Conservation (phyloP, 192 early-diverging fungal species). For the Backusella australiensis region DNA sequence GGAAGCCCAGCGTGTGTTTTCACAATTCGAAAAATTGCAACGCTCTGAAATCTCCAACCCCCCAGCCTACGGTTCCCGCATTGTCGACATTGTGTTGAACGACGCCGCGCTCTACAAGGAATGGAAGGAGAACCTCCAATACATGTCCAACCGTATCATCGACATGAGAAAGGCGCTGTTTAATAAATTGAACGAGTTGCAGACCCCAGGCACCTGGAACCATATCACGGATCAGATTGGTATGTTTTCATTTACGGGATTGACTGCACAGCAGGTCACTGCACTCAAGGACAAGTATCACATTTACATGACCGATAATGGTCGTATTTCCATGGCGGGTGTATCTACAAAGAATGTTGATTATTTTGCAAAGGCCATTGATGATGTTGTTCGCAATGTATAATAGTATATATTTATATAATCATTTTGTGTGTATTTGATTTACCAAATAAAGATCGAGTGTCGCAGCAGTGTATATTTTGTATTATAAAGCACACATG, state of each 20-base stretch:
- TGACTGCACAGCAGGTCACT: constrained; percentile 65
- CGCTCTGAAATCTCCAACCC: constrained; percentile 90
- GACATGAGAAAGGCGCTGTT: constrained; percentile 78
- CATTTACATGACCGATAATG: constrained; percentile 92
- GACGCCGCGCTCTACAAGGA: constrained; percentile 74
- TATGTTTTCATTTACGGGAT: constrained; percentile 97
- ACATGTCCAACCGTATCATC: constrained; percentile 92
- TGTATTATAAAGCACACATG: background rate
- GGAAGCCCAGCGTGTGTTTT: constrained; percentile 57
- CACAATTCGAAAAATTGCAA: constrained; percentile 82
- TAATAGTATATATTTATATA: background rate
- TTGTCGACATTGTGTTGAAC: constrained; percentile 84
- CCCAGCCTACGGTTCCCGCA: constrained; percentile 85
- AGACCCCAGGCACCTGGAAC: constrained; percentile 93
- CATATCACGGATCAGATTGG: constrained; percentile 96
- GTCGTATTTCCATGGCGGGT: constrained; percentile 95
- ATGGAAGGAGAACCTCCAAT: constrained; percentile 72
- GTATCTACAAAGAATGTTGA: constrained; percentile 85
- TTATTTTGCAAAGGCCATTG: constrained; percentile 87
- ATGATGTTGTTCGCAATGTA: constrained; percentile 85
- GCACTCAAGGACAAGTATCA: constrained; percentile 84
- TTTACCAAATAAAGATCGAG: background rate
- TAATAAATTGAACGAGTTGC: constrained; percentile 60
- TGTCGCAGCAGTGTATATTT: constrained; percentile 1
- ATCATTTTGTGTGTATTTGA: background rate